Base-by-base conservation (phyloP, 768 basidiomycete species). In the Antrodiella citrinella region DNA sequence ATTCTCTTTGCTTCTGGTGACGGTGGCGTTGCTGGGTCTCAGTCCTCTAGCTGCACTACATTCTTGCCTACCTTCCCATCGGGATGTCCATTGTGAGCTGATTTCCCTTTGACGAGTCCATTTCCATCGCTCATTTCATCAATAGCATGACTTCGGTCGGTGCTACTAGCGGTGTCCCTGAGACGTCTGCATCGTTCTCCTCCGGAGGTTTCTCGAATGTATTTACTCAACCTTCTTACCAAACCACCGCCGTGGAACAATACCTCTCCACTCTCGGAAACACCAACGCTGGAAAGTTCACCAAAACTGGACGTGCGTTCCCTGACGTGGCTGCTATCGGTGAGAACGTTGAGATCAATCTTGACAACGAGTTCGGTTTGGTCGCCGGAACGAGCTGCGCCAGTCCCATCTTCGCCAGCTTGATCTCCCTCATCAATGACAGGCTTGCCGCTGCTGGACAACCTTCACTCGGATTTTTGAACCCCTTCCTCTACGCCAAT, bases 251-350 rank as follows among this genome's bases (percentile, higher is more conserved):
- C 0, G 72, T 76, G 7, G 51, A 45, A 1, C 46, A 50, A 1
- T 76, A 69, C 64, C 61, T 77, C 18, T 51, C 57, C 21, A 52
- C 53, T 21, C 57, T 71, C 48, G 65, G 62, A 43, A 53, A 41
- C 51, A 60, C 60, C 4, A 59, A 63, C 53, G 40, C 44, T 1
- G 69, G 70, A 21, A 52, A 56, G 38, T 71, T 66, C 55, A 63
- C 58, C 54, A 46, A 43, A 40, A 62, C 46, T 59, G 72, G 72
- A 24, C 74, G 75, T 43, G 73, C 57, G 1, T 77, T 68, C 64
- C 77, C 77, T 20, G 76, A 78, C 61, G 61, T 77, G 45, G 60
- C 72, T 15, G 72, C 76, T 9, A 60, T 64, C 50, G 69, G 67
- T 11, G 51, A 65, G 35, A 61, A 65, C 52, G 64, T 66, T 45